Base-by-base conservation (phyloP, 805 yeast species). In the Pichia thaimueangensis region DNA sequence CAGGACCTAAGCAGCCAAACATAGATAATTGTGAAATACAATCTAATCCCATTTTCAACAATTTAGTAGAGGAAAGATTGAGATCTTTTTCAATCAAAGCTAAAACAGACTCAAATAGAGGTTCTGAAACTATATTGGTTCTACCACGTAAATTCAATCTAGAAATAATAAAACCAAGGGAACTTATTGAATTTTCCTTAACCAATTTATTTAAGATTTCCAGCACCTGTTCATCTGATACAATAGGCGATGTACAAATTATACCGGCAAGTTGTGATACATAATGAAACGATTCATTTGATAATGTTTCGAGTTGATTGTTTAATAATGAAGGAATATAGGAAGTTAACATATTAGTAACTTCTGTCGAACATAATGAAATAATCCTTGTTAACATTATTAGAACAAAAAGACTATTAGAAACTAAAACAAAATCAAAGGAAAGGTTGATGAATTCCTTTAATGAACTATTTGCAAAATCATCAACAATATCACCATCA, bases 1-100 rank as follows among this genome's bases (percentile, higher is more conserved):
- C 15, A 0, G 76, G 73, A 0, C 73, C 74, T 12, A 75, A 49
- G 7, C 63, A 64, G 5, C 78, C 79, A 59, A 62, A 74, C 27
- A 68, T 54, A 0, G 73, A 49, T 22, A 76, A 47, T 45, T 76
- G 76, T 3, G 71, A 57, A 17, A 75, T 39, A 12, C 65, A 54
- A 15, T 69, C 74, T 7, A 73, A 45, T 0, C 70, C 58, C n/a
- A 48, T 41, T 30, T 39, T 45, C 1, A 56, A 37, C 10, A 48
- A 43, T 29, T 39, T 47, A 3, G 59, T 40, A 0, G 57, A 48
- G 4, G 61, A 22, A 4, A 53, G 30, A 7, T 32, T 30, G n/a
- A 59, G 21, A 11, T 50, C 45, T 1, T 60, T 25, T 6, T 63
- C 60, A n/a, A 53, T 40, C 10, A 61, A 33, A 1, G 22, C 16